Evolutionary conservation across 1,284 basidiomycete genomes (phyloP), one percentile per base, ranked within the genome.

Genomic region (Peniophora sp.): DNA sequence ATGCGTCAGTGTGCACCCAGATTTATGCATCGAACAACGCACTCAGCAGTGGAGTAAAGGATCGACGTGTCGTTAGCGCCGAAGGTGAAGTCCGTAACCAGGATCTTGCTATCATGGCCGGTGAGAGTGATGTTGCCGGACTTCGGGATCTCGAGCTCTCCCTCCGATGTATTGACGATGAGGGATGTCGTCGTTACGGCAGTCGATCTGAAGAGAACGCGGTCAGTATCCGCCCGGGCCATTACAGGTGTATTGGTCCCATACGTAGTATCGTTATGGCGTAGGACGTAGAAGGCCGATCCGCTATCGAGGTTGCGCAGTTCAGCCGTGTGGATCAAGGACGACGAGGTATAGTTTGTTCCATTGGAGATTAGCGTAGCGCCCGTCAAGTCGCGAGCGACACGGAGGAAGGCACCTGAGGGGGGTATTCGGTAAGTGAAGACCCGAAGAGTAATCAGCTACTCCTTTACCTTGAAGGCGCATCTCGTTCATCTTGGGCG

Each of bases 401-500:
- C 68, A 53, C 75, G 66, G 10, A 78, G 66, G 61, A 78, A 78
- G 16, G 74, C 63, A 19, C 75, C 73, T 72, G 41, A 8, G 2
- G 22, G 32, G n/a, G 24, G 6, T 19, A 36, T n/a, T 14, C 2
- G n/a, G n/a, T n/a, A n/a, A n/a, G n/a, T n/a, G n/a, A n/a, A n/a
- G n/a, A n/a, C n/a, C n/a, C n/a, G n/a, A 56, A 59, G 16, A 58
- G 59, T 11, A 58, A 43, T 47, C 59, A 59, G 34, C 10, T 10
- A 10, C 10, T 19, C 14, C 10, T 23, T 52, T 45, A 65, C 74
- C 75, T 66, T 79, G 76, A 11, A 74, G 64, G 51, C 77, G 69
- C 69, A 79, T 74, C 57, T 80, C 77, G 48, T 75, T 75, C 71
- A 77, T 79, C 58, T 79, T 80, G 1, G 70, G 60, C 16, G 62